These are phyloP conservation scores for Arthroderma sp. DNA, from an alignment of 2,329 filamentous ascomycete species.

Conservation along the genomic window DNA sequence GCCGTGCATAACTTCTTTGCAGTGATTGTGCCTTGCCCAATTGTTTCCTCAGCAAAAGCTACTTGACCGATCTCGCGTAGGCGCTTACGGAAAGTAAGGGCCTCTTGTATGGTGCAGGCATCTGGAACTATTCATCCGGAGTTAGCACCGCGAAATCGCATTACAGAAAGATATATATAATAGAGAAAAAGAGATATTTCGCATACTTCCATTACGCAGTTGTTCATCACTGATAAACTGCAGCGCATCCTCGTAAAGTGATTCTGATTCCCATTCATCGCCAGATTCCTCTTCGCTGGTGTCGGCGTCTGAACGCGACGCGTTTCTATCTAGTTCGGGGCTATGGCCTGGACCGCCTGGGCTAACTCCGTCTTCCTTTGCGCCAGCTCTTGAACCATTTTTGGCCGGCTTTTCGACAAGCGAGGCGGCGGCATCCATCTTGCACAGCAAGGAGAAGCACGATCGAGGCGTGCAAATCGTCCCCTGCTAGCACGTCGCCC, in stretches of 20 bases:
- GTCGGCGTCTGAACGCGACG: conserved; percentile 23
- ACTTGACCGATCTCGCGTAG: conserved; percentile 65
- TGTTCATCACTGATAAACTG: conserved; percentile 44
- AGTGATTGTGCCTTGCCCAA: conserved; percentile 55
- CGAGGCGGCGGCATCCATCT: conserved; percentile 28
- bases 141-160: background rate
- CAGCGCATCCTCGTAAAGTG: conserved; percentile 50
- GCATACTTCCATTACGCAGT: conserved; percentile 36
- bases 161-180: conserved; percentile 13
- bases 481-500: no score
- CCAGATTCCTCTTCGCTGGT: conserved; percentile 10
- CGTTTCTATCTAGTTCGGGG: conserved; percentile 15
- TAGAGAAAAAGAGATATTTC: conserved; percentile 17
- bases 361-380: no score
- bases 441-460: conserved; percentile 18
- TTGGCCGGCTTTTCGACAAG: conserved; percentile 8
- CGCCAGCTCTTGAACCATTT: no score
- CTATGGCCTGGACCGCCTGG: background rate
- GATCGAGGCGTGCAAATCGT: conserved; percentile 7
- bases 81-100: conserved; percentile 52
- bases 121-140: conserved; percentile 28
- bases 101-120: conserved; percentile 55
- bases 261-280: conserved; percentile 21
- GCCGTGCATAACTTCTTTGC: conserved; percentile 76
- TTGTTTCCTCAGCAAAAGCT: conserved; percentile 60